Evolutionary conservation across 257 asterid species (phyloP).

Genomic region (Nicotiana tomentosiformis): DNA sequence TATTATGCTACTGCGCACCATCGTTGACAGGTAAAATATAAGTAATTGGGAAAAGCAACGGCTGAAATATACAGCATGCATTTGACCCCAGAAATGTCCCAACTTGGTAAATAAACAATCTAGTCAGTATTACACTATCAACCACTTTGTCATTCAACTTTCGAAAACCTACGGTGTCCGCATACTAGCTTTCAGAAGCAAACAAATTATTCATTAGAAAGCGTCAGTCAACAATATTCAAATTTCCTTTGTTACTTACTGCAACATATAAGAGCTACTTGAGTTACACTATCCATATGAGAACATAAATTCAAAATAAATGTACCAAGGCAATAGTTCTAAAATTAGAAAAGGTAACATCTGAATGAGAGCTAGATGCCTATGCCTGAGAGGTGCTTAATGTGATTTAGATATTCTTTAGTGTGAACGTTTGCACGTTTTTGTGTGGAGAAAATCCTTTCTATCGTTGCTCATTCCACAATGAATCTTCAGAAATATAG

Average conservation of each 20-base stretch:
- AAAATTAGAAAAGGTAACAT: too few species aligned
- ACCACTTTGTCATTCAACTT: not conserved
- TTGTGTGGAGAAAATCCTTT: too few species aligned
- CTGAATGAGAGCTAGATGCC: too few species aligned
- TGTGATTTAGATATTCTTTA: too few species aligned
- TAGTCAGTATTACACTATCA: not conserved
- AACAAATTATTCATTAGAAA: not conserved
- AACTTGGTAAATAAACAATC: too few species aligned
- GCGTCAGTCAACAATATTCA: not conserved
- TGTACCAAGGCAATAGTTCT: too few species aligned
- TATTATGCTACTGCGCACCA: not conserved
- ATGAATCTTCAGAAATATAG: not conserved
- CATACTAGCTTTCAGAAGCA: not conserved
- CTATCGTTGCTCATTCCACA: not conserved
- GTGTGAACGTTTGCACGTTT: too few species aligned
- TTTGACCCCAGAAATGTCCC: not conserved
- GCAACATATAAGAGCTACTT: not conserved
- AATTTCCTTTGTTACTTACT: not conserved
- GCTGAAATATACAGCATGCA: not conserved
- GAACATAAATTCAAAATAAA: too few species aligned
- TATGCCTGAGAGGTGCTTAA: too few species aligned
- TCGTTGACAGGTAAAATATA: not conserved
- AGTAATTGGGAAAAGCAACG: not conserved
- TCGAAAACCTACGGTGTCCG: not conserved
- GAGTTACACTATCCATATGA: too few species aligned